Conservation (phyloP, 106 monocot species). For the Apostasia shenzhenica region DNA sequence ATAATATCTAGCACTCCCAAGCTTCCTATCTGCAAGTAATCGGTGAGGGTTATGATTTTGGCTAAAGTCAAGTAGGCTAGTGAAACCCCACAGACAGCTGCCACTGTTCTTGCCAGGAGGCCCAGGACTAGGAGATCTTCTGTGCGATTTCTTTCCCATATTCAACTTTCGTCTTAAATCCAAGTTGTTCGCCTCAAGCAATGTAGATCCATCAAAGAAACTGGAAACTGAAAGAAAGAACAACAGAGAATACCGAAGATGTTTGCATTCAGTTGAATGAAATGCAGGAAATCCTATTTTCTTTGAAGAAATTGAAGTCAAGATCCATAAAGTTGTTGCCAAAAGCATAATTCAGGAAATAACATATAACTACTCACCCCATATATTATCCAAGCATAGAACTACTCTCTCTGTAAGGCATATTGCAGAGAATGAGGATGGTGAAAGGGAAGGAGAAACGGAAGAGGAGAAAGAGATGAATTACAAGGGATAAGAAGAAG, state of each 20-base stretch:
- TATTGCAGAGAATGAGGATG: too few species aligned
- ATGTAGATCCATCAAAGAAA: conserved; percentile 10
- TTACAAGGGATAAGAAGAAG: too few species aligned
- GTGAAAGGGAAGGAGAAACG: too few species aligned
- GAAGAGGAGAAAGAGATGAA: too few species aligned
- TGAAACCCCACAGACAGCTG: conserved; percentile 65
- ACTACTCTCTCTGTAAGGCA: too few species aligned
- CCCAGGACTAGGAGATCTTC: conserved; percentile 5
- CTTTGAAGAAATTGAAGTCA: not conserved
- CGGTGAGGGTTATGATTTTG: conserved; percentile 24
- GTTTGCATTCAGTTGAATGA: not conserved
- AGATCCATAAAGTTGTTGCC: too few species aligned
- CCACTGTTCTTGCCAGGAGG: conserved; percentile 24
- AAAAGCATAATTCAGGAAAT: too few species aligned
- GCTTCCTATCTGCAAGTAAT: conserved; percentile 47
- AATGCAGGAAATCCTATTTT: not conserved
- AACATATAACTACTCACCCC: too few species aligned
- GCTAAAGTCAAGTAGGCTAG: conserved; percentile 60
- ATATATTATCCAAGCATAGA: too few species aligned
- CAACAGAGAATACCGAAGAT: not conserved
- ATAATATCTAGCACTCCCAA: conserved; percentile 20
- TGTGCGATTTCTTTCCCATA: conserved; percentile 40
- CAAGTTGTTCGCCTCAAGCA: not conserved
- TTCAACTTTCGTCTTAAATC: not conserved
- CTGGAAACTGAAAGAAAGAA: conserved; percentile 12